Evolutionary conservation across 768 basidiomycete species (phyloP), one percentile per base, ranked within the genome.

Genomic region (Boletus sensibilis): DNA sequence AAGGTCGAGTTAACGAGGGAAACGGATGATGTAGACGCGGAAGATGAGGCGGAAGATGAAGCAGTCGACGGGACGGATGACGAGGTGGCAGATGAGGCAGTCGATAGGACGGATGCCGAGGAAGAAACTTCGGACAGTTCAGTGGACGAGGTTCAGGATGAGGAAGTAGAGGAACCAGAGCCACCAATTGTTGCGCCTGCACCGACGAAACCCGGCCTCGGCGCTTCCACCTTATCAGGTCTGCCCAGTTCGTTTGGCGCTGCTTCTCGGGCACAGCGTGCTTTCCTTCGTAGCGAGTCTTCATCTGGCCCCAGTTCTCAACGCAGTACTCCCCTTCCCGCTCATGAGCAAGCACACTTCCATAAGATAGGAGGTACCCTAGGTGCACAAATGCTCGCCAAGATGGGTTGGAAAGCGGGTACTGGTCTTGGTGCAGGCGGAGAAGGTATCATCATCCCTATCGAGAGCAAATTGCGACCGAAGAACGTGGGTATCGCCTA

Each of bases 341-440:
- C 83, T 1, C 64, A 78, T 18, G 95, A 98, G 64, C 76, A 79
- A 55, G 77, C 79, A n/a, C 95, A 98, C 68, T 96, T 99, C 71
- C 79, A 75, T 59, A 91, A 89, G 63, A 78, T 98, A 13, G 78
- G 82, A 40, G 81, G 84, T 16, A 79, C 88, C 0, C 87, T 93
- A 58, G 96, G 94, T 62, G 90, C 95, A 20, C 87, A 87, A 54
- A 85, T 98, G 83, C 82, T 99, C 23, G 83, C 83, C 31, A 98
- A 95, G 76, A 94, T 95, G 88, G 97, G 97, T 9, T 99, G 97
- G 96, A 78, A 86, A 67, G 76, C 87, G 0, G 96, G 87, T 4
- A 79, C 79, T 4, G 94, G 94, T 62, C 79, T 96, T 10, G 94
- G 94, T 58, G 71, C 79, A 1, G 73, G 75, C 2, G 87, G 88